Evolutionary conservation across 2,329 filamentous ascomycete species (phyloP).

Genomic region (Stagonosporopsis rhizophila): DNA sequence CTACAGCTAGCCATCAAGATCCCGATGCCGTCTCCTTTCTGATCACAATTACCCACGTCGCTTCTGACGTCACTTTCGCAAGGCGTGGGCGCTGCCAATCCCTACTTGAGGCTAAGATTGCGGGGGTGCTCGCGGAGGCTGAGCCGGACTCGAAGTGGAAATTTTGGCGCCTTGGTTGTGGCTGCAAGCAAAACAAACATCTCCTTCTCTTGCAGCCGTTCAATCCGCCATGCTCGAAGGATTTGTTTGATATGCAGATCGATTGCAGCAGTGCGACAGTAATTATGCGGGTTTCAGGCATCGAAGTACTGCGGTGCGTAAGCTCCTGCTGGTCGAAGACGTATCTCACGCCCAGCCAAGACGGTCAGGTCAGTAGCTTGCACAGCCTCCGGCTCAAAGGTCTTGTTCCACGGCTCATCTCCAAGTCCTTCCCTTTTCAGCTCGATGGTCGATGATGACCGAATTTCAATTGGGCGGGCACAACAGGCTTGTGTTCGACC

Average conservation of each 20-base stretch:
- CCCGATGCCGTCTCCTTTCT: not conserved
- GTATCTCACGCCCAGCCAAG: not conserved
- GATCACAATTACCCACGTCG: not conserved
- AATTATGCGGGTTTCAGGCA: not conserved
- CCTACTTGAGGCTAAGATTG: not conserved
- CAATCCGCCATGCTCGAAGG: not conserved
- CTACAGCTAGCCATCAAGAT: not conserved
- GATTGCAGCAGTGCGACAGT: not conserved
- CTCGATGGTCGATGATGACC: not conserved
- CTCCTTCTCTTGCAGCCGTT: not conserved
- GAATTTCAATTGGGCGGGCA: not conserved
- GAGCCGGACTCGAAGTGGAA: not conserved
- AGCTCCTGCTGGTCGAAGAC: not conserved
- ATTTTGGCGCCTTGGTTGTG: not conserved
- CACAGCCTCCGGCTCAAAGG: constrained; percentile 5
- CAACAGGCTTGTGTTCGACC: not conserved
- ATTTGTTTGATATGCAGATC: not conserved
- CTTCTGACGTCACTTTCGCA: not conserved
- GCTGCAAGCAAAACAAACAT: not conserved
- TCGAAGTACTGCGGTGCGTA: not conserved
- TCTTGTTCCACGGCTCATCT: not conserved
- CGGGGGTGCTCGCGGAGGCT: constrained; percentile 7
- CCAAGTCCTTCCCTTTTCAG: constrained; percentile 6
- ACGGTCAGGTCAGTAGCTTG: not conserved
- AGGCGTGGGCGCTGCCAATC: not conserved